Percentiles rank a stretch among this genome's conserved stretches.
Evolutionary conservation across 176 grass and related monocot genomes (phyloP).

Genomic region (Avena atlantica): DNA sequence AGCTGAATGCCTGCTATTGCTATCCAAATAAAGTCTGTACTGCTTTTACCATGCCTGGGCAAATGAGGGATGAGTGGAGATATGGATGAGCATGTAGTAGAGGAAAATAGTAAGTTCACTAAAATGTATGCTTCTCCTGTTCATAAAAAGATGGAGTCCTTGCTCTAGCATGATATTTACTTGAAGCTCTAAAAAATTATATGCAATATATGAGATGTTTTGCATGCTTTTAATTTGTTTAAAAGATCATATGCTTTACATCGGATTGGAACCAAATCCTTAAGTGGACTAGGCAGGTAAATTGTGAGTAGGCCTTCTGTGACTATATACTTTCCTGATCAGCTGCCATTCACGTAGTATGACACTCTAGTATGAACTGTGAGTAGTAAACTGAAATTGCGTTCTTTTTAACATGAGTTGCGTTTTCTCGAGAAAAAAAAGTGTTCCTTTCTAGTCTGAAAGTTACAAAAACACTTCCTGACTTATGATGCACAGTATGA

Average conservation of each 20-base stretch:
- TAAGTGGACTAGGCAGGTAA: neutral
- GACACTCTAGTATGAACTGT: neutral
- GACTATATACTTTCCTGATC: neutral
- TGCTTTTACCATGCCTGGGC: neutral
- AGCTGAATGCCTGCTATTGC: neutral
- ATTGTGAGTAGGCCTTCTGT: neutral
- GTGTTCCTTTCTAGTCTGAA: constrained; percentile 2
- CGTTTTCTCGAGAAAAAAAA: too few relatives aligned
- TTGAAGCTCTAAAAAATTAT: neutral
- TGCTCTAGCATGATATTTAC: neutral
- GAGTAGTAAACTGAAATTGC: neutral
- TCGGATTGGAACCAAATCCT: neutral
- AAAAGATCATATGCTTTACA: neutral
- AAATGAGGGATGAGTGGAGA: neutral
- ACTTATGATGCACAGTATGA: neutral
- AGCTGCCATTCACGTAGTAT: neutral
- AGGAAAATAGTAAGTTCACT: constrained; percentile 1
- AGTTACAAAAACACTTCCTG: neutral
- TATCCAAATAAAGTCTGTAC: constrained; percentile 14
- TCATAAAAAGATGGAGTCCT: constrained; percentile 1
- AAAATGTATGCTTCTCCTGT: neutral
- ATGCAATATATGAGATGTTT: neutral
- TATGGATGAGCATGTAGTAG: constrained; percentile 1
- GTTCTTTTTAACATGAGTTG: neutral
- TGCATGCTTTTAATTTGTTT: neutral